These are phyloP conservation scores for Elymus sibiricus DNA, from an alignment of 176 grass and related monocot genomes.

Conservation along the genomic window DNA sequence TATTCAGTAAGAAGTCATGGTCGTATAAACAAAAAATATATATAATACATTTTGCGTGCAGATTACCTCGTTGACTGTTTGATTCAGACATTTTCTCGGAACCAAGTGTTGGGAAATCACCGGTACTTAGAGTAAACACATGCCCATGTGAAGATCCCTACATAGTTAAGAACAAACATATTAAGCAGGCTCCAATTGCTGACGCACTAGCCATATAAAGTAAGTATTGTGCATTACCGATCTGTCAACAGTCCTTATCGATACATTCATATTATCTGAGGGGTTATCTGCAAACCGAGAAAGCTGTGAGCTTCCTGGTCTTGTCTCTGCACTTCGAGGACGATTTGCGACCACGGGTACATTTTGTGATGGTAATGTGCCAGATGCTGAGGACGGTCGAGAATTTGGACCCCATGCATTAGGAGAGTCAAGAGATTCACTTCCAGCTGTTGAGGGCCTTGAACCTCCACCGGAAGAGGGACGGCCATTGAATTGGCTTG, in stretches of 20 bases:
- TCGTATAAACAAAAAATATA: background rate
- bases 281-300: slow-evolving; percentile 91
- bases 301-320: slow-evolving; percentile 91
- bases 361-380: slow-evolving; percentile 62
- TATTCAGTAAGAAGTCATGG: background rate
- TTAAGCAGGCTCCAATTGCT: background rate
- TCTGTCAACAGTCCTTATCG: slow-evolving; percentile 53
- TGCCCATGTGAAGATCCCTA: slow-evolving; percentile 58
- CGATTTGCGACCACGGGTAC: slow-evolving; percentile 46
- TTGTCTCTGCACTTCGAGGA: slow-evolving; percentile 94
- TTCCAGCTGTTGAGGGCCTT: slow-evolving; percentile 89
- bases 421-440: slow-evolving; percentile 69
- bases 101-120: slow-evolving; percentile 95
- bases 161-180: slow-evolving; percentile 24
- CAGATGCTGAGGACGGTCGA: slow-evolving; percentile 82
- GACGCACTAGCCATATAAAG: background rate
- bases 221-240: slow-evolving; percentile 25
- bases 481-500: slow-evolving; percentile 53
- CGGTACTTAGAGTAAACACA: slow-evolving; percentile 80
- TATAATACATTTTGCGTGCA: slow-evolving; percentile 5
- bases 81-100: slow-evolving; percentile 66
- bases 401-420: slow-evolving; percentile 84
- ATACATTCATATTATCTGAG: slow-evolving; percentile 43
- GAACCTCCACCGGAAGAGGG: slow-evolving; percentile 86
- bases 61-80: slow-evolving; percentile 65